These are phyloP conservation scores for Colletotrichum cuscutae DNA, from an alignment of 2,329 filamentous ascomycete species.

Conservation along the genomic window DNA sequence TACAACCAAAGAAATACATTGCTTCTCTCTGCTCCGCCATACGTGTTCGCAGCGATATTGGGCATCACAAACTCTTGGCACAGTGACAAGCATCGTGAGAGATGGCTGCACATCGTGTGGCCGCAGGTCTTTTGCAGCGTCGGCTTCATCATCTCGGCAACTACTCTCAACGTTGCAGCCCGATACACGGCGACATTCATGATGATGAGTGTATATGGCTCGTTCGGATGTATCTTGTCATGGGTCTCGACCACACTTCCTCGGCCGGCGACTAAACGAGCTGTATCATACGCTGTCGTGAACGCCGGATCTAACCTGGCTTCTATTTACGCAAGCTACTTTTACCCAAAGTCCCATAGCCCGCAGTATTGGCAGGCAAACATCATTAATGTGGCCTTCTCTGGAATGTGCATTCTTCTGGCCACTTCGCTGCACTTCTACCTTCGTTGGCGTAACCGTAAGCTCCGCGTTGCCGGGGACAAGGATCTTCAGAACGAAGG, in stretches of 20 bases:
- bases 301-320: background rate
- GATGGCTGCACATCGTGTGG: slow-evolving; percentile 51
- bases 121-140: slow-evolving; percentile 48
- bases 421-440: background rate
- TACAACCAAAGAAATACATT: slow-evolving; percentile 48
- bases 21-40: slow-evolving; percentile 59
- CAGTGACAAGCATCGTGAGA: slow-evolving; percentile 47
- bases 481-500: background rate
- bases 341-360: background rate
- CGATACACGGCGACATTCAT: slow-evolving; percentile 48
- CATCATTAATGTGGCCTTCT: background rate
- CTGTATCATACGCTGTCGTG: background rate
- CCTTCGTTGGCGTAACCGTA: background rate
- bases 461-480: background rate
- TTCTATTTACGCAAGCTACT: background rate
- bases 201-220: background rate
- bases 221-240: background rate
- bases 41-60: slow-evolving; percentile 54
- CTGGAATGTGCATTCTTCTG: background rate
- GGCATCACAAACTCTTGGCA: slow-evolving; percentile 55
- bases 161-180: slow-evolving; percentile 43
- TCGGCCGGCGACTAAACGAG: background rate
- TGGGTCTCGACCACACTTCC: background rate
- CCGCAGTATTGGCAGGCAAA: background rate
- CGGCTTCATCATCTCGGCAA: slow-evolving; percentile 49